These are phyloP conservation scores for Botryotinia narcissicola DNA, from an alignment of 2,329 filamentous ascomycete species.

Conservation along the genomic window DNA sequence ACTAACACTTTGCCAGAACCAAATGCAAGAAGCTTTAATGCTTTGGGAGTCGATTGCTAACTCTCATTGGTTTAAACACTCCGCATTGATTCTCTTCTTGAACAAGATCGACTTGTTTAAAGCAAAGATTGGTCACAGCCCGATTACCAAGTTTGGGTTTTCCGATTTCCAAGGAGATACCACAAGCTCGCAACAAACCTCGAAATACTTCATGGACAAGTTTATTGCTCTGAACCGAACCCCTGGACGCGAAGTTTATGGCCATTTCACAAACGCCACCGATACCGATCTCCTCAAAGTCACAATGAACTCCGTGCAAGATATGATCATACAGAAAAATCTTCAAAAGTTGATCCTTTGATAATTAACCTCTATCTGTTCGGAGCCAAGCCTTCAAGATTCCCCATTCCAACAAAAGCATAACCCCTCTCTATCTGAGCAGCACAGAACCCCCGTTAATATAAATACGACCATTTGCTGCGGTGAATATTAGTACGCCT, in stretches of 20 bases:
- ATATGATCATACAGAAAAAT: conserved; percentile 85
- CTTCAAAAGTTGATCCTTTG: conserved; percentile 74
- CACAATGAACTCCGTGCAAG: conserved; percentile 81
- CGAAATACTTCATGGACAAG: conserved; percentile 79
- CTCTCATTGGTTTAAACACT: conserved; percentile 81
- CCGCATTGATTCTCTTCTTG: conserved; percentile 77
- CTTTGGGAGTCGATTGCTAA: conserved; percentile 83
- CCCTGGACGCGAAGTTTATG: conserved; percentile 55
- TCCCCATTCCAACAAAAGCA: not conserved
- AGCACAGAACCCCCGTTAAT: conserved; percentile 15
- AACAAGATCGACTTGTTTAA: conserved; percentile 88
- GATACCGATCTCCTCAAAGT: conserved; percentile 77
- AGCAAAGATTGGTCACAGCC: conserved; percentile 68
- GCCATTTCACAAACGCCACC: conserved; percentile 58
- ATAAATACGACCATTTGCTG: conserved; percentile 4
- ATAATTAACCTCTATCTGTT: conserved; percentile 32
- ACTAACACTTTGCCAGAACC: conserved; percentile 57
- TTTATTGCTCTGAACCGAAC: conserved; percentile 73
- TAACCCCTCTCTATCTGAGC: conserved; percentile 7
- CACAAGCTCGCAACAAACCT: conserved; percentile 70
- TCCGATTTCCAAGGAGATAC: conserved; percentile 73
- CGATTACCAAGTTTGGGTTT: conserved; percentile 71
- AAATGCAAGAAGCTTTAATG: conserved; percentile 90
- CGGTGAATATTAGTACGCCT: not conserved
- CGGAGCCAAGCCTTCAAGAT: conserved; percentile 18